Percentiles rank a stretch among this genome's conserved stretches.
These are phyloP conservation scores for Mycena amicta DNA, from an alignment of 768 basidiomycete genomes.

Conservation along the genomic window DNA sequence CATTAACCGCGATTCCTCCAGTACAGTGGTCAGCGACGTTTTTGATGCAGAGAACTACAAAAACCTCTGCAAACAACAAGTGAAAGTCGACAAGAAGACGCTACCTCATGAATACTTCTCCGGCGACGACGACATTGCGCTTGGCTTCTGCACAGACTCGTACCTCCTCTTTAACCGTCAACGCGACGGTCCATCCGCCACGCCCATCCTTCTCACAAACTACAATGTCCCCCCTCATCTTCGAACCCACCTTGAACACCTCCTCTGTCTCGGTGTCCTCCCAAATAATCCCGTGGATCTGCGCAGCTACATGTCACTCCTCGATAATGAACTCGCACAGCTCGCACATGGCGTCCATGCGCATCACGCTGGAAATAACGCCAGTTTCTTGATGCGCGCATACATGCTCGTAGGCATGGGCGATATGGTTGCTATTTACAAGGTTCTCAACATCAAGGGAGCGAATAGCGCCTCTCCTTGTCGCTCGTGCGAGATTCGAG, in stretches of 20 bases:
- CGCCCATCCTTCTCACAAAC: constrained; percentile 40
- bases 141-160: constrained; percentile 42
- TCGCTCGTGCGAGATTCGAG: constrained; percentile 36
- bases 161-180: constrained; percentile 35
- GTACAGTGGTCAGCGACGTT: constrained; percentile 30
- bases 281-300: constrained; percentile 39
- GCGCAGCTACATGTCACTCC: constrained; percentile 40
- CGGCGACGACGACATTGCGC: constrained; percentile 38
- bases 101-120: constrained; percentile 33
- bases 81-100: constrained; percentile 27
- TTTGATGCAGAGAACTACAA: constrained; percentile 36
- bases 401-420: constrained; percentile 5
- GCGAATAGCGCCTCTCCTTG: constrained; percentile 26
- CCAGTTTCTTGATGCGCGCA: not conserved
- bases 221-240: constrained; percentile 42
- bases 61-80: constrained; percentile 20
- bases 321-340: constrained; percentile 35
- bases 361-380: constrained; percentile 22
- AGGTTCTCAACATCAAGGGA: not conserved
- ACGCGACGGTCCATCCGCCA: constrained; percentile 20
- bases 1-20: not conserved
- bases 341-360: constrained; percentile 36
- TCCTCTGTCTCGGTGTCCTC: constrained; percentile 42
- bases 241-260: constrained; percentile 29
- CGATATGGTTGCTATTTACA: constrained; percentile 10